These are phyloP conservation scores for Bipolaris victoriae DNA, from an alignment of 2,329 filamentous ascomycete genomes.

Conservation along the genomic window DNA sequence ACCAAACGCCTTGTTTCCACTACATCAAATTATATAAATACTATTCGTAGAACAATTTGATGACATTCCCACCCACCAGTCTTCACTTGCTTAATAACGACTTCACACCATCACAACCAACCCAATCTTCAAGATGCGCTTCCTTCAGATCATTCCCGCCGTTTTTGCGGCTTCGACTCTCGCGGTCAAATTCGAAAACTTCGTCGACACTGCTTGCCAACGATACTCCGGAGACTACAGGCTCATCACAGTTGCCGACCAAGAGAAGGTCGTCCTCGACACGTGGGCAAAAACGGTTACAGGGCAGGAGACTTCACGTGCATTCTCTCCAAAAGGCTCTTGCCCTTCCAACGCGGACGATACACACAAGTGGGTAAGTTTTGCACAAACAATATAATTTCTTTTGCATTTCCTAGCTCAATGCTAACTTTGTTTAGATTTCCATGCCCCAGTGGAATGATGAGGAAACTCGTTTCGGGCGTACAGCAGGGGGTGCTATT, in stretches of 20 bases:
- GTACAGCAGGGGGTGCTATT: background rate
- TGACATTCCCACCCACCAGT: background rate
- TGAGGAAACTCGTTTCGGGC: background rate
- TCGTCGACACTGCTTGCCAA: background rate
- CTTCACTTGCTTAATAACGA: background rate
- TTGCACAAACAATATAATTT: background rate
- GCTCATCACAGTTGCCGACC: background rate
- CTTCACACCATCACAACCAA: too few relatives aligned
- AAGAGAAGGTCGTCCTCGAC: background rate
- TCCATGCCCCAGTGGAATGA: background rate
- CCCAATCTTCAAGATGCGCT: background rate
- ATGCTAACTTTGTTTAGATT: background rate
- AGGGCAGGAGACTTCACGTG: background rate
- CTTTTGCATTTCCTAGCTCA: background rate
- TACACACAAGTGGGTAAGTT: slow-evolving; percentile 1
- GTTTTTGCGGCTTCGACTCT: background rate
- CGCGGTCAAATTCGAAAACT: background rate
- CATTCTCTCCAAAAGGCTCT: background rate
- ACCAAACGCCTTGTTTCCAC: background rate
- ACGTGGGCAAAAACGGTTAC: background rate
- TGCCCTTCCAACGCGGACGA: slow-evolving; percentile 4
- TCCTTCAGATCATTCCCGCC: slow-evolving; percentile 1
- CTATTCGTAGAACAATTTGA: background rate
- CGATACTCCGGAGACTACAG: background rate
- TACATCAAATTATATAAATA: background rate